Evolutionary conservation across 306 rosid species (phyloP).

Genomic region (Begonia peltatifolia): DNA sequence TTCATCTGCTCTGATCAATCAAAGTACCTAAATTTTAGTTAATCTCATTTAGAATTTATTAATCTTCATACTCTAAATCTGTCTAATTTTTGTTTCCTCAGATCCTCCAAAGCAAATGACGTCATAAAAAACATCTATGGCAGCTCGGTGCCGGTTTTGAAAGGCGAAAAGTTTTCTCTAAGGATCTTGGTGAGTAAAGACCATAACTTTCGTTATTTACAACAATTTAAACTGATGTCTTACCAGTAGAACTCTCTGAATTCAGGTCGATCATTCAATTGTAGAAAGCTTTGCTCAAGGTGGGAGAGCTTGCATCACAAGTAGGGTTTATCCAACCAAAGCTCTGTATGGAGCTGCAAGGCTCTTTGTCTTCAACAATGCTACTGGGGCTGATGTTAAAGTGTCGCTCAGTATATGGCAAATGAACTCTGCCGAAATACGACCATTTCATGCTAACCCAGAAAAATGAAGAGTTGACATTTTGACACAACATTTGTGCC

Average conservation of each 20-base stretch:
- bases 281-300: constrained; percentile 91
- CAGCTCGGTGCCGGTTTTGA: constrained; percentile 50
- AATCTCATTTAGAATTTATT: no score
- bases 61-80: no score
- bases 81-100: no score
- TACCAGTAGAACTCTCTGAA: no score
- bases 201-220: no score
- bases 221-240: no score
- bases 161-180: constrained; percentile 52
- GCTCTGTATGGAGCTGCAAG: constrained; percentile 82
- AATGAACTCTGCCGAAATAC: constrained; percentile 56
- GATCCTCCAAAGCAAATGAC: constrained; percentile 75
- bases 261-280: constrained; percentile 48
- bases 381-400: constrained; percentile 43
- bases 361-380: constrained; percentile 73
- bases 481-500: no score
- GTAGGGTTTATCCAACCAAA: constrained; percentile 73
- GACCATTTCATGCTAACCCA: no score
- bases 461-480: no score
- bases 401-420: constrained; percentile 72
- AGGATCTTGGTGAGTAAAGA: constrained; percentile 35
- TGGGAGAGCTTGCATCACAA: constrained; percentile 65
- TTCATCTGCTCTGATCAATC: constrained; percentile 64
- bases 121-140: constrained; percentile 47
- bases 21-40: constrained; percentile 23